Percentiles rank a stretch among this genome's conserved stretches.
Evolutionary conservation across 495 filamentous ascomycete species (phyloP).

Genomic region (Geoglossum glabrum): DNA sequence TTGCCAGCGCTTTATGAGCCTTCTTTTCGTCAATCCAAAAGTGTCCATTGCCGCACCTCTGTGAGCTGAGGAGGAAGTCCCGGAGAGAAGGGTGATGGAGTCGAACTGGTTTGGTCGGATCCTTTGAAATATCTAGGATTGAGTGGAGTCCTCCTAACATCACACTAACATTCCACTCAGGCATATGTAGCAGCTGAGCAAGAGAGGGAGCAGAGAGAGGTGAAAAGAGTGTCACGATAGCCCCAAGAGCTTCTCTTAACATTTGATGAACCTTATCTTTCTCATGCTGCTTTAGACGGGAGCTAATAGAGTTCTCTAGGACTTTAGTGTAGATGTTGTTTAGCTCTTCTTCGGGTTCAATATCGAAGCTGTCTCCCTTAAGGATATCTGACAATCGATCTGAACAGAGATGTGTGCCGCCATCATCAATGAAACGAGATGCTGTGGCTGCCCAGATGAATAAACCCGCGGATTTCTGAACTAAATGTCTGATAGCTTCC

Average conservation of each 20-base stretch:
- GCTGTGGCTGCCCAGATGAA: conserved; percentile 5
- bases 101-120: not conserved
- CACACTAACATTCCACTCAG: not conserved
- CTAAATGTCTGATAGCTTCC: not conserved
- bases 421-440: not conserved
- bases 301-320: not conserved
- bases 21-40: not conserved
- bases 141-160: not conserved
- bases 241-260: not conserved
- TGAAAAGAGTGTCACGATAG: not conserved
- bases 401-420: not conserved
- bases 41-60: not conserved
- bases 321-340: not conserved
- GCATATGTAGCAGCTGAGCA: not conserved
- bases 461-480: conserved; percentile 5
- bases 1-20: not conserved
- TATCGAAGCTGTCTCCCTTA: not conserved
- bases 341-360: not conserved
- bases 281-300: not conserved
- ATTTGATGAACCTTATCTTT: not conserved
- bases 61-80: not conserved
- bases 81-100: not conserved
- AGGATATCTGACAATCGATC: not conserved
- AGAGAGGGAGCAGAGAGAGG: not conserved
- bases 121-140: not conserved